Conservation (phyloP, 371 early-diverging fungal species). For the Saksenaea oblongispora region DNA sequence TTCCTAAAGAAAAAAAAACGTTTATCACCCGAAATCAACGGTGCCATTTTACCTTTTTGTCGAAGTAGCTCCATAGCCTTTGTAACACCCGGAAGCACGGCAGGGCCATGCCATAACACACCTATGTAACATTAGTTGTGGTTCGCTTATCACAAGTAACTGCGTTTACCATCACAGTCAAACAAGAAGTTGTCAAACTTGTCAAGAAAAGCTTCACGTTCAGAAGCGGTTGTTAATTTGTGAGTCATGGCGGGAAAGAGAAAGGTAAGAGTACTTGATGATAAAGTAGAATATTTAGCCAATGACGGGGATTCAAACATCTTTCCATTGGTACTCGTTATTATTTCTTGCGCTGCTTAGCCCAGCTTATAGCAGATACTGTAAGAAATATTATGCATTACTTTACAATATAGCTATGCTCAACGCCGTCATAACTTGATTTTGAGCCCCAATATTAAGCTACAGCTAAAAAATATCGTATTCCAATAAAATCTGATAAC, state of each 20-base stretch:
- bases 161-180: conserved; percentile 89
- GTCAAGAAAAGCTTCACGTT: conserved; percentile 51
- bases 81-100: conserved; percentile 65
- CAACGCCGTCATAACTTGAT: too few relatives aligned
- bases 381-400: too few relatives aligned
- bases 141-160: background rate
- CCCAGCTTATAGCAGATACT: too few relatives aligned
- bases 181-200: conserved; percentile 89
- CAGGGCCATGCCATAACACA: conserved; percentile 89
- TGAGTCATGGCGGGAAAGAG: conserved; percentile 18
- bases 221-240: conserved; percentile 28
- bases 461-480: too few relatives aligned
- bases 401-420: too few relatives aligned
- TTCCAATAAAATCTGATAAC: too few relatives aligned
- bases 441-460: too few relatives aligned
- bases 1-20: conserved; percentile 51
- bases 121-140: conserved; percentile 48
- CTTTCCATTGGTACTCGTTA: too few relatives aligned
- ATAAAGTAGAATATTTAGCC: background rate
- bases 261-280: background rate
- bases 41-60: conserved; percentile 56
- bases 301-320: background rate
- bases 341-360: too few relatives aligned
- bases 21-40: background rate
- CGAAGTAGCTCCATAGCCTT: conserved; percentile 75